A percentile compares a stretch with the other conserved stretches of the same genome.
Conservation (phyloP, 495 filamentous ascomycete genomes). For the Rusavskia elegans region DNA sequence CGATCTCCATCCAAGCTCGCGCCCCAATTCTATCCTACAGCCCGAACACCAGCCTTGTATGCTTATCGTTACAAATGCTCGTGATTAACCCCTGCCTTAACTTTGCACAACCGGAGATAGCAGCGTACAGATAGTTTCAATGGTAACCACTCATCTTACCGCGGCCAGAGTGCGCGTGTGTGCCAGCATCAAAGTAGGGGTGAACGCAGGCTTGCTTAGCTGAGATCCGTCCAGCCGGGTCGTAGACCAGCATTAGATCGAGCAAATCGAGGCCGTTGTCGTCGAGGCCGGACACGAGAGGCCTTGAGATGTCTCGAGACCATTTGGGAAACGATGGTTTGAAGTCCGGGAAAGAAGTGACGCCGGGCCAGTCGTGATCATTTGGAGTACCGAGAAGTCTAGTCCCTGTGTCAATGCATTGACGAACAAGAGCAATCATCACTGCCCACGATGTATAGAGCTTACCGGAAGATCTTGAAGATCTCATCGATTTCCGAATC, state of each 20-base stretch:
- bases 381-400: slow-evolving; percentile 85
- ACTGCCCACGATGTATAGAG: not conserved
- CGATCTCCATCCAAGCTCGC: not conserved
- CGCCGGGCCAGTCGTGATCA: slow-evolving; percentile 83
- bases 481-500: slow-evolving; percentile 99
- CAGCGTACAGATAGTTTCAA: slow-evolving; percentile 6
- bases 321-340: slow-evolving; percentile 96
- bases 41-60: not conserved
- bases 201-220: slow-evolving; percentile 90
- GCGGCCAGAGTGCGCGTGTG: slow-evolving; percentile 33
- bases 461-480: slow-evolving; percentile 96
- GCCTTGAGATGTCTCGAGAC: slow-evolving; percentile 49
- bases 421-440: not conserved
- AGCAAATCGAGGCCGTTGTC: slow-evolving; percentile 69
- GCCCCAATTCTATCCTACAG: not conserved
- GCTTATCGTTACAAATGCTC: not conserved
- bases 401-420: slow-evolving; percentile 6
- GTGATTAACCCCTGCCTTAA: no score
- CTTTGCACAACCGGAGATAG: no score
- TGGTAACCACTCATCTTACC: slow-evolving; percentile 27
- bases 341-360: slow-evolving; percentile 95
- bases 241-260: slow-evolving; percentile 83
- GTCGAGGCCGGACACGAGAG: slow-evolving; percentile 50
- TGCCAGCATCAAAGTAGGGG: slow-evolving; percentile 75
- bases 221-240: slow-evolving; percentile 83